Evolutionary conservation across 148 eudicot genomes (phyloP).

Genomic region (Silene uniflora): DNA sequence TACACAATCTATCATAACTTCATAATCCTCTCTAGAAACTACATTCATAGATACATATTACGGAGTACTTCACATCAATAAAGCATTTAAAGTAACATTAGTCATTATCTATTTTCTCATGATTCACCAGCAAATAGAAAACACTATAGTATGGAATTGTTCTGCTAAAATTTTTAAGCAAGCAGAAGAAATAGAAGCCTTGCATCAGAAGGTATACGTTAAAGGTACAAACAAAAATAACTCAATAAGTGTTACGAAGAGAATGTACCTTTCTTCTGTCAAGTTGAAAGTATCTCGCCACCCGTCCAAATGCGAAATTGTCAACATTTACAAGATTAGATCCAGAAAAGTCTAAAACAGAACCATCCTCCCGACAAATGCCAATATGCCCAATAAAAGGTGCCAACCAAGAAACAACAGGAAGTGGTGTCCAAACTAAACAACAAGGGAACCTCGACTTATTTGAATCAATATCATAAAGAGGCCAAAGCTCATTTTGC

Average conservation of each 20-base stretch:
- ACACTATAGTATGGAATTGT: neutral
- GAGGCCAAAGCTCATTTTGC: conserved; percentile 72
- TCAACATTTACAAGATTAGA: conserved; percentile 75
- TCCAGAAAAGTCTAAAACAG: conserved; percentile 81
- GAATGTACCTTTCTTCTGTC: conserved; percentile 63
- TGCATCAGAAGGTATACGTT: neutral
- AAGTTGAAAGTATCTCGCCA: conserved; percentile 81
- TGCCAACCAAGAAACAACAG: conserved; percentile 95
- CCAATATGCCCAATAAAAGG: conserved; percentile 98
- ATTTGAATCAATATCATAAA: conserved; percentile 51
- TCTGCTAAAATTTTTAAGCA: neutral
- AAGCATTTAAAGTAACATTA: neutral
- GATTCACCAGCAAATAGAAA: neutral
- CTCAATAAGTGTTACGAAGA: conserved; percentile 5
- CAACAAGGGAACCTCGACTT: conserved; percentile 79
- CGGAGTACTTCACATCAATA: neutral
- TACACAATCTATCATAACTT: no score
- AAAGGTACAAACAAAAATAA: neutral
- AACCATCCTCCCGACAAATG: conserved; percentile 83
- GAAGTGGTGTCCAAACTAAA: conserved; percentile 93
- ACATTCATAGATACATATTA: no score
- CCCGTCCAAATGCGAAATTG: conserved; percentile 76
- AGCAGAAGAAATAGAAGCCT: neutral
- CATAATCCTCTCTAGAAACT: no score
- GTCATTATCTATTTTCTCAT: neutral